A percentile compares a stretch with the other conserved stretches of the same genome.
Evolutionary conservation across 225 moss, liverwort and hornwort species (phyloP).

Genomic region (Physcomitrium patens): DNA sequence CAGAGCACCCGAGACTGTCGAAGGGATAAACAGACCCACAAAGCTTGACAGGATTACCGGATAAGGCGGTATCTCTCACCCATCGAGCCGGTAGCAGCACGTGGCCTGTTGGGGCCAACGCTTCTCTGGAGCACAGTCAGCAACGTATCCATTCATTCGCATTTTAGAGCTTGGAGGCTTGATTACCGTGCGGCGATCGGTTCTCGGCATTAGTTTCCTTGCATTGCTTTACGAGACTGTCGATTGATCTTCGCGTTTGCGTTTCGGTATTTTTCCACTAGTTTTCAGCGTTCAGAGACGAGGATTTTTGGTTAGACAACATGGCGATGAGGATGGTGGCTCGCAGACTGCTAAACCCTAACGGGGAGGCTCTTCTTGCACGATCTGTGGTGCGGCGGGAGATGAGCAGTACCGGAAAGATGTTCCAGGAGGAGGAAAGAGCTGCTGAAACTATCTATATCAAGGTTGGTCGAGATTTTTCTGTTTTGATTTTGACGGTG

Average conservation of each 20-base stretch:
- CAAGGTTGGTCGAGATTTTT: conserved; percentile 40
- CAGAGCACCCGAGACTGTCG: too few relatives aligned
- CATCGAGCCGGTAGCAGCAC: too few relatives aligned
- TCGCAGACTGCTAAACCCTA: conserved; percentile 66
- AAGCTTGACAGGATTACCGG: too few relatives aligned
- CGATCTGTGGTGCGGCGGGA: conserved; percentile 43
- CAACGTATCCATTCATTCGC: too few relatives aligned
- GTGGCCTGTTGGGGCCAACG: too few relatives aligned
- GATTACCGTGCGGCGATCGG: too few relatives aligned
- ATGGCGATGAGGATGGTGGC: conserved; percentile 78
- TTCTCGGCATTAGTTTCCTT: too few relatives aligned
- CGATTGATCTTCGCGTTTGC: neutral
- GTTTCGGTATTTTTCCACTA: neutral
- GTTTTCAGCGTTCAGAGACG: neutral
- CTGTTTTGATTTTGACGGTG: neutral
- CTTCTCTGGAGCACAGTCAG: too few relatives aligned
- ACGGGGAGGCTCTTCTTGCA: conserved; percentile 48
- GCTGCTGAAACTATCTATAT: conserved; percentile 78
- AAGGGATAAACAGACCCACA: too few relatives aligned
- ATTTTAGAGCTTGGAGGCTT: too few relatives aligned
- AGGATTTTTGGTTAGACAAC: neutral
- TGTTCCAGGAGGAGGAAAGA: conserved; percentile 72
- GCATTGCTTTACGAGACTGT: neutral
- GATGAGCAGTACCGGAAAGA: conserved; percentile 42
- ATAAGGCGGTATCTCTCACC: too few relatives aligned